Conservation (phyloP, 2,329 filamentous ascomycete genomes). For the Blastomyces emzantsi region DNA sequence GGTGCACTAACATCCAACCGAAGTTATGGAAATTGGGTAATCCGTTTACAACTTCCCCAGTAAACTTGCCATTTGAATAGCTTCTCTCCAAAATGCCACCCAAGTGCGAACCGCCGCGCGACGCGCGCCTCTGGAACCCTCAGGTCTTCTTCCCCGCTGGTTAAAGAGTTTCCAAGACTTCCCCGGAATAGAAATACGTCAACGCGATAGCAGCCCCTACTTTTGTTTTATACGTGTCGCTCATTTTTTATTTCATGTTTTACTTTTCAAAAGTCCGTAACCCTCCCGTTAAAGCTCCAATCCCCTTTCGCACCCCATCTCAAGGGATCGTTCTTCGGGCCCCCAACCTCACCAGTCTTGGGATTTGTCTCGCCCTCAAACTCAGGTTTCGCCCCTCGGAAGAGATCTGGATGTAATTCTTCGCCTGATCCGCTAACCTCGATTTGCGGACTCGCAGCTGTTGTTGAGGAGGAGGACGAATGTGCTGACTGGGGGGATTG, state of each 20-base stretch:
- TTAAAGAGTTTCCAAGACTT: background rate
- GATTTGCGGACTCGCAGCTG: slow-evolving; percentile 32
- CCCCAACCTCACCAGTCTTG: slow-evolving; percentile 88
- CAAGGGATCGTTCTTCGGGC: slow-evolving; percentile 93
- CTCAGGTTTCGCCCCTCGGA: slow-evolving; percentile 73
- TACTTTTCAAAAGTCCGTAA: slow-evolving; percentile 67
- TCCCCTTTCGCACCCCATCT: slow-evolving; percentile 69
- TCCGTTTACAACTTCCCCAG: background rate
- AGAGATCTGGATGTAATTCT: slow-evolving; percentile 60
- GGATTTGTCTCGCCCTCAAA: slow-evolving; percentile 91
- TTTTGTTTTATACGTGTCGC: background rate
- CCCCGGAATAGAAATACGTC: background rate
- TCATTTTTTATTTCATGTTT: background rate
- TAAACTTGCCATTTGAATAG: background rate
- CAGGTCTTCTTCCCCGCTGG: background rate
- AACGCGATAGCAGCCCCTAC: background rate
- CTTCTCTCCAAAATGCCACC: background rate
- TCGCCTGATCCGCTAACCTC: slow-evolving; percentile 28
- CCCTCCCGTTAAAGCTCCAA: slow-evolving; percentile 92
- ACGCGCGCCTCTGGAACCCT: background rate
- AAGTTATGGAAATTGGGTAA: background rate
- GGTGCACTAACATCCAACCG: background rate
- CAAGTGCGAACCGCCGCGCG: background rate
- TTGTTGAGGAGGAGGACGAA: slow-evolving; percentile 14
- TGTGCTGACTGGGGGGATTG: slow-evolving; percentile 38